Conservation (phyloP, 2,329 filamentous ascomycete species). For the Pleoardoris graminearum region DNA sequence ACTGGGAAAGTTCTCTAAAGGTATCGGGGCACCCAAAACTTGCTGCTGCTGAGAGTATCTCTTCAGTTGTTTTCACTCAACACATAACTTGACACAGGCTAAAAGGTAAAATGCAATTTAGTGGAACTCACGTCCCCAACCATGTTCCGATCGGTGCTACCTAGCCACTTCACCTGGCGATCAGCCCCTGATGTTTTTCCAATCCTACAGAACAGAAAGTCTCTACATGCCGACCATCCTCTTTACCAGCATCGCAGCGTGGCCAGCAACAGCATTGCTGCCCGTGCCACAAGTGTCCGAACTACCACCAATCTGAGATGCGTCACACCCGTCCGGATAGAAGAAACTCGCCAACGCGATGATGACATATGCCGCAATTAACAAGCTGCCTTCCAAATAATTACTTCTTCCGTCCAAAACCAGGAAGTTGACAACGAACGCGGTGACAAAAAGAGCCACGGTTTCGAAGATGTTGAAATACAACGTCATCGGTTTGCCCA, state of each 20-base stretch:
- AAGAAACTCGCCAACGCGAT: constrained; percentile 65
- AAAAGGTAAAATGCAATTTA: too few species aligned
- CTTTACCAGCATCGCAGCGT: constrained; percentile 21
- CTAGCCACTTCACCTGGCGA: neutral
- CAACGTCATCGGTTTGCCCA: constrained; percentile 70
- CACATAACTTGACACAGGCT: too few species aligned
- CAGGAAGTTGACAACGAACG: constrained; percentile 83
- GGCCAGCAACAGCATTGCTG: constrained; percentile 6
- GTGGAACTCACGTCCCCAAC: too few species aligned
- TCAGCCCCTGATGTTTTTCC: too few species aligned
- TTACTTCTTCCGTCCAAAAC: constrained; percentile 82
- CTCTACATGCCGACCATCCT: constrained; percentile 23
- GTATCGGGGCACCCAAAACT: too few species aligned
- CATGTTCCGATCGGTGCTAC: neutral
- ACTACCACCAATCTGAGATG: constrained; percentile 51
- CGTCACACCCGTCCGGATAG: constrained; percentile 50
- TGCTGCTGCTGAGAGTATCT: too few species aligned
- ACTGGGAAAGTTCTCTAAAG: too few species aligned
- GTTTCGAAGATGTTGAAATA: constrained; percentile 66
- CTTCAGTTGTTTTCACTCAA: too few species aligned
- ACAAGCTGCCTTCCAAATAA: constrained; percentile 75
- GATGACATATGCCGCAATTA: constrained; percentile 78
- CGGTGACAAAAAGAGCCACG: constrained; percentile 77
- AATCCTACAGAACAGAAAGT: too few species aligned
- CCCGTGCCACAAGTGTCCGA: constrained; percentile 21